Conservation (phyloP, 352 stramenopile species). For the Phytophthora pistaciae region DNA sequence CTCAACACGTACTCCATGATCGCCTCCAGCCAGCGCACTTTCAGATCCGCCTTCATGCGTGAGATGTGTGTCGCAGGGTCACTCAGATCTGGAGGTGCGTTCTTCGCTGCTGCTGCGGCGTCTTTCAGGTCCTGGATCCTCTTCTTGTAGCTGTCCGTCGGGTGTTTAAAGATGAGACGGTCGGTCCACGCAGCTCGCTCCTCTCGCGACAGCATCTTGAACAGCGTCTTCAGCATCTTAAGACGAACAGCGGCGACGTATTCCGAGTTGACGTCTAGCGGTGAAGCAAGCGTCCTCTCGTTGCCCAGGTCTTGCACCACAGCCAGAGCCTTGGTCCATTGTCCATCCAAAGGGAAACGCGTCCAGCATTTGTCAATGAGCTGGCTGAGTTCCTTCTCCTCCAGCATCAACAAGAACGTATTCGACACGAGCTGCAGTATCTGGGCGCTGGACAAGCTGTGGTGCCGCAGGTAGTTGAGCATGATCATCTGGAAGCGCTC, state of each 20-base stretch:
- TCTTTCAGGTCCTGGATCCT: slow-evolving; percentile 36
- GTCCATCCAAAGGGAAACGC: slow-evolving; percentile 37
- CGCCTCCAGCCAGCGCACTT: slow-evolving; percentile 70
- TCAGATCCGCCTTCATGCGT: slow-evolving; percentile 60
- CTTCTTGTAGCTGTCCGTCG: slow-evolving; percentile 47
- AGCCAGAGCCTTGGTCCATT: slow-evolving; percentile 57
- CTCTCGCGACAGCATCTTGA: slow-evolving; percentile 61
- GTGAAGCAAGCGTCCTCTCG: slow-evolving; percentile 7
- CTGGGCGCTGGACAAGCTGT: slow-evolving; percentile 56
- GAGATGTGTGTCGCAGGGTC: slow-evolving; percentile 43
- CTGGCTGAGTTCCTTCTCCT: slow-evolving; percentile 49
- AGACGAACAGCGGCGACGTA: slow-evolving; percentile 44
- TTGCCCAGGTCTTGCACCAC: slow-evolving; percentile 53
- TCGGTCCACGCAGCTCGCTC: slow-evolving; percentile 63
- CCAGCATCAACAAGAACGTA: slow-evolving; percentile 56
- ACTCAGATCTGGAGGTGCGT: slow-evolving; percentile 26
- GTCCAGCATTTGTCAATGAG: slow-evolving; percentile 57
- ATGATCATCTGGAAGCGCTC: slow-evolving; percentile 72
- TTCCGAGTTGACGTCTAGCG: slow-evolving; percentile 25
- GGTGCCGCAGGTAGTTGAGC: slow-evolving; percentile 65
- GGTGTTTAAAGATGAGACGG: slow-evolving; percentile 57
- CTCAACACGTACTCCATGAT: slow-evolving; percentile 48
- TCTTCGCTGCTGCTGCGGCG: slow-evolving; percentile 11
- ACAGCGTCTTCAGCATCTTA: slow-evolving; percentile 64
- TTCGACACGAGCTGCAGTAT: slow-evolving; percentile 52